Conservation (phyloP, 306 rosid genomes). For the Sphenostylis stenocarpa region DNA sequence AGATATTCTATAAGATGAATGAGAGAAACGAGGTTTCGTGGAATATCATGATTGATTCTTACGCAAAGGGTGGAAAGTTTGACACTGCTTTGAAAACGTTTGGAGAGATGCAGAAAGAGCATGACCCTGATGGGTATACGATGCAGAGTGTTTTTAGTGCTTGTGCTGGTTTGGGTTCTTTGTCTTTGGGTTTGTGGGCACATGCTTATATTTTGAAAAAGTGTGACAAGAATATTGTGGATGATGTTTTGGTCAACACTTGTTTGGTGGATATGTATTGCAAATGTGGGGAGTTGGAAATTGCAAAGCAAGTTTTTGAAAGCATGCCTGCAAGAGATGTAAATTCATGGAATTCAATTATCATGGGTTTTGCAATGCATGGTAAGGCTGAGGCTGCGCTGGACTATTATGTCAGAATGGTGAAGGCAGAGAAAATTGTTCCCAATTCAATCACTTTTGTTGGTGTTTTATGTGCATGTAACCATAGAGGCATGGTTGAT, state of each 20-base stretch:
- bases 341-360: conserved; percentile 73
- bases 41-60: conserved; percentile 75
- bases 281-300: conserved; percentile 66
- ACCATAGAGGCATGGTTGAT: conserved; percentile 65
- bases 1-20: conserved; percentile 54
- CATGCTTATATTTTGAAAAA: conserved; percentile 65
- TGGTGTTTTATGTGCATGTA: conserved; percentile 74
- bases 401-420: conserved; percentile 50
- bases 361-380: conserved; percentile 68
- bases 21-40: conserved; percentile 69
- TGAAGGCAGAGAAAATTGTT: conserved; percentile 31
- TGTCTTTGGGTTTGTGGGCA: conserved; percentile 80
- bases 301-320: conserved; percentile 68
- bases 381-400: conserved; percentile 63
- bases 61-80: conserved; percentile 51
- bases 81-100: conserved; percentile 56
- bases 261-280: conserved; percentile 81
- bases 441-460: conserved; percentile 81
- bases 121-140: conserved; percentile 76
- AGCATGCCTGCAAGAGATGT: conserved; percentile 56
- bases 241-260: conserved; percentile 55
- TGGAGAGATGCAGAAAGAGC: conserved; percentile 51
- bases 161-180: conserved; percentile 73
- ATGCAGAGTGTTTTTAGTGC: conserved; percentile 75
- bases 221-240: conserved; percentile 25